A percentile compares a stretch with the other conserved stretches of the same genome.
Evolutionary conservation across 208 protist genomes (phyloP).

Genomic region (Trypanosoma brucei): DNA sequence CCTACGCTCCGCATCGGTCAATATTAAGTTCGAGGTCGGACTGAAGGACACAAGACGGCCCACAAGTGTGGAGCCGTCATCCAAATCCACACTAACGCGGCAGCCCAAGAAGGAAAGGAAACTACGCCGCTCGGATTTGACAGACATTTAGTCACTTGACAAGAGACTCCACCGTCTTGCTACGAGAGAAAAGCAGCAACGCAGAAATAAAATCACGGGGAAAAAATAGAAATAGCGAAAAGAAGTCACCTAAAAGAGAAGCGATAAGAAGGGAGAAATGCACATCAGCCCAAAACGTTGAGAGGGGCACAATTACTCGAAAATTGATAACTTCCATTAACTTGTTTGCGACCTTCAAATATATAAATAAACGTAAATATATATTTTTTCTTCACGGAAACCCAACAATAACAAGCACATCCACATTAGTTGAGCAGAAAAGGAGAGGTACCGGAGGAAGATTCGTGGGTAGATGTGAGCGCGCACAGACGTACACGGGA

Average conservation of each 20-base stretch:
- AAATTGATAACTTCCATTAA: too few species aligned
- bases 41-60: conserved; percentile 75
- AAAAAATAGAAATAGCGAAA: too few species aligned
- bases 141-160: conserved; percentile 6
- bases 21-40: conserved; percentile 59
- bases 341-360: too few species aligned
- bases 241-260: not conserved
- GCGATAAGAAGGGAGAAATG: not conserved
- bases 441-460: too few species aligned
- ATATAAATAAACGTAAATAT: too few species aligned
- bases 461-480: too few species aligned
- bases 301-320: too few species aligned
- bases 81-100: conserved; percentile 58
- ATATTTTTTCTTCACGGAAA: too few species aligned
- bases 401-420: too few species aligned
- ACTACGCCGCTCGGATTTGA: conserved; percentile 29
- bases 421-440: too few species aligned
- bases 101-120: conserved; percentile 56
- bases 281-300: too few species aligned
- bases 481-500: too few species aligned
- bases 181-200: conserved; percentile 3
- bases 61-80: conserved; percentile 60
- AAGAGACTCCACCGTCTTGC: not conserved
- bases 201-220: conserved; percentile 9
- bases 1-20: conserved; percentile 73